phyloP scores from a whole-genome alignment of 1,139 yeast genomes.

The Meyerozyma athensensis region DNA sequence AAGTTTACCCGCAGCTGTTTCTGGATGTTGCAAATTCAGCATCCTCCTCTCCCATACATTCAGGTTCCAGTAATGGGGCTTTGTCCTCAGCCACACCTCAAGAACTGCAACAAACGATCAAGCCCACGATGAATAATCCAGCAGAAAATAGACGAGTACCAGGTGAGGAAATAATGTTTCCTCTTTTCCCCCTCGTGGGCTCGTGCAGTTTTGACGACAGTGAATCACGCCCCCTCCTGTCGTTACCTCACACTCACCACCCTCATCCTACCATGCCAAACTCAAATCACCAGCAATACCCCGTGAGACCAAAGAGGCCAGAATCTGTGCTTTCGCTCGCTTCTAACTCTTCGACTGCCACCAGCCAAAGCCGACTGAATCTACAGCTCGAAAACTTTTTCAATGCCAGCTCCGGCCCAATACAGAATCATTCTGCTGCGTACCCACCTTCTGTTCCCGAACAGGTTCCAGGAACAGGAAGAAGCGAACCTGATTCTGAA shows the following conservation, averaged over 20 bases:
- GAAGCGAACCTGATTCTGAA: constrained; percentile 6
- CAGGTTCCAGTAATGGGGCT: constrained; percentile 1
- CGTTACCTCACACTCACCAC: constrained; percentile 16
- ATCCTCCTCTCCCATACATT: constrained; percentile 2
- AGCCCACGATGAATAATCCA: not conserved
- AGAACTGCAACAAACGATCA: constrained; percentile 1
- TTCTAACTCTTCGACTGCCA: constrained; percentile 34
- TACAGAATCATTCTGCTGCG: constrained; percentile 24
- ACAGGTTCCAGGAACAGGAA: constrained; percentile 4
- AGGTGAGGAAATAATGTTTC: constrained; percentile 33
- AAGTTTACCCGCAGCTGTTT: constrained; percentile 1
- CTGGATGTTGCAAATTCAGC: constrained; percentile 4
- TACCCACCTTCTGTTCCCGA: constrained; percentile 25
- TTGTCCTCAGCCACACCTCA: constrained; percentile 1
- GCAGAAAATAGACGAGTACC: not conserved
- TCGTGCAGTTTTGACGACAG: constrained; percentile 36
- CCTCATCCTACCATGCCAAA: constrained; percentile 5
- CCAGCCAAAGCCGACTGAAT: constrained; percentile 9
- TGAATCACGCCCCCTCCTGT: constrained; percentile 34
- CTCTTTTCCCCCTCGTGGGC: constrained; percentile 51
- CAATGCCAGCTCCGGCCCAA: constrained; percentile 20
- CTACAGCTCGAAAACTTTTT: constrained; percentile 10
- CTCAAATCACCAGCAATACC: constrained; percentile 6
- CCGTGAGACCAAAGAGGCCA: constrained; percentile 34
- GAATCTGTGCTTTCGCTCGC: constrained; percentile 40